Evolutionary conservation across 139 green algal species (phyloP).

Genomic region (Mesotaenium endlicherianum): DNA sequence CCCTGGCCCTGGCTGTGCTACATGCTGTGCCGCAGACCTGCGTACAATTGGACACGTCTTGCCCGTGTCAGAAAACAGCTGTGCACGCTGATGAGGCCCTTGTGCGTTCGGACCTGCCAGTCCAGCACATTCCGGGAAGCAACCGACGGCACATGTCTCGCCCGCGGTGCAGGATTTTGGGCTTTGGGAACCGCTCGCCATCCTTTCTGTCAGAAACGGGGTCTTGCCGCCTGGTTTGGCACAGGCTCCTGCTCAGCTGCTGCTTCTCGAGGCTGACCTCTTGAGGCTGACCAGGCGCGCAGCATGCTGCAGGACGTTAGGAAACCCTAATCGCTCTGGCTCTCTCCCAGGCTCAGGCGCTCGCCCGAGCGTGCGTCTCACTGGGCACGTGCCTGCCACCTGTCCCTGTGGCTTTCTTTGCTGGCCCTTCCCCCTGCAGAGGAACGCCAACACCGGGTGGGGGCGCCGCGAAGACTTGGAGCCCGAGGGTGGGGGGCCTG

Average conservation of each 20-base stretch:
- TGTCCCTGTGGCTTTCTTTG: slow-evolving; percentile 5
- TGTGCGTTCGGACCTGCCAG: too few relatives aligned
- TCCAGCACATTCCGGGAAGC: too few relatives aligned
- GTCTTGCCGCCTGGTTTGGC: too few relatives aligned
- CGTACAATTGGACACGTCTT: background rate
- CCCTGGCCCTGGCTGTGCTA: background rate
- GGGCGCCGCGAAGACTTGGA: background rate
- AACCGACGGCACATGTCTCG: too few relatives aligned
- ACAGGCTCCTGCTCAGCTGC: background rate
- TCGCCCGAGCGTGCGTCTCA: background rate
- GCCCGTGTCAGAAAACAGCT: background rate
- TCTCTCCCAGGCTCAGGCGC: too few relatives aligned
- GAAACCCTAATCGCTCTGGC: background rate
- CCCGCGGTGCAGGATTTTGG: too few relatives aligned
- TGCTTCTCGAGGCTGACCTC: background rate
- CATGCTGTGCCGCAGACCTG: background rate
- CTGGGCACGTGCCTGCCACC: background rate
- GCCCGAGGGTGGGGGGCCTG: background rate
- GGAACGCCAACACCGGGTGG: slow-evolving; percentile 29
- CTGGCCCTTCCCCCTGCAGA: background rate
- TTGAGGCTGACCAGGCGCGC: background rate
- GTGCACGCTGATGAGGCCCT: background rate
- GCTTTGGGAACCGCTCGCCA: too few relatives aligned
- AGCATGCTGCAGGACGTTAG: background rate
- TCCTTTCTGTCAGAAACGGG: too few relatives aligned